Evolutionary conservation across 352 stramenopile genomes (phyloP).

Genomic region (Blastocystis sp.): DNA sequence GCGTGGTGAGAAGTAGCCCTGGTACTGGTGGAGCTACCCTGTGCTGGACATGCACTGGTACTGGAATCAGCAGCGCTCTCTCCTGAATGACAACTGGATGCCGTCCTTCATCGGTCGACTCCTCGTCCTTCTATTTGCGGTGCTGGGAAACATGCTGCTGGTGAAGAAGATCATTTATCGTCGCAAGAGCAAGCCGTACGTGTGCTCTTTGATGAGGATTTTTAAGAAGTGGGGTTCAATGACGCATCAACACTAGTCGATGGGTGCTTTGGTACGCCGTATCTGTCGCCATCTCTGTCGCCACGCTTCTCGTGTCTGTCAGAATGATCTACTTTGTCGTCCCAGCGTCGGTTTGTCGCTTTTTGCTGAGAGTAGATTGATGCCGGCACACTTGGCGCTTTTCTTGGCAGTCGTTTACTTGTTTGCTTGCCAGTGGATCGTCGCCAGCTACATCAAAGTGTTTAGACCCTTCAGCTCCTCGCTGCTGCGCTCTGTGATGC

Average conservation of each 20-base stretch:
- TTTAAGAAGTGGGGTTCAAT: neutral
- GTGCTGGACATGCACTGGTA: conserved; percentile 62
- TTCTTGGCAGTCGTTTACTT: conserved; percentile 25
- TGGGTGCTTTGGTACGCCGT: conserved; percentile 20
- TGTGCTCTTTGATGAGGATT: neutral
- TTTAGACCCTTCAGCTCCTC: neutral
- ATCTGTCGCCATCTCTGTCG: neutral
- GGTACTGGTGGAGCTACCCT: conserved; percentile 61
- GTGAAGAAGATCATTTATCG: conserved; percentile 16
- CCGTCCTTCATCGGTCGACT: conserved; percentile 24
- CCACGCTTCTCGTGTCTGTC: neutral
- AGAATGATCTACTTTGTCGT: neutral
- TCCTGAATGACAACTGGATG: conserved; percentile 21
- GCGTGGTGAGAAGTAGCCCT: neutral
- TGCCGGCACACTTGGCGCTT: conserved; percentile 36
- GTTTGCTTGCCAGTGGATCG: conserved; percentile 37
- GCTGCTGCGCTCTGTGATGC: conserved; percentile 30
- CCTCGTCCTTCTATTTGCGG: neutral
- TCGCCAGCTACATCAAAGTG: conserved; percentile 3
- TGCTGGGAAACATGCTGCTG: neutral
- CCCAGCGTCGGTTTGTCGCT: neutral
- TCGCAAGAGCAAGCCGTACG: neutral
- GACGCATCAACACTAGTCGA: neutral
- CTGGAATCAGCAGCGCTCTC: conserved; percentile 54
- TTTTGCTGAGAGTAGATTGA: neutral